phyloP scores from a whole-genome alignment of 345 rosid species.

The Euphorbia pulcherrima region DNA sequence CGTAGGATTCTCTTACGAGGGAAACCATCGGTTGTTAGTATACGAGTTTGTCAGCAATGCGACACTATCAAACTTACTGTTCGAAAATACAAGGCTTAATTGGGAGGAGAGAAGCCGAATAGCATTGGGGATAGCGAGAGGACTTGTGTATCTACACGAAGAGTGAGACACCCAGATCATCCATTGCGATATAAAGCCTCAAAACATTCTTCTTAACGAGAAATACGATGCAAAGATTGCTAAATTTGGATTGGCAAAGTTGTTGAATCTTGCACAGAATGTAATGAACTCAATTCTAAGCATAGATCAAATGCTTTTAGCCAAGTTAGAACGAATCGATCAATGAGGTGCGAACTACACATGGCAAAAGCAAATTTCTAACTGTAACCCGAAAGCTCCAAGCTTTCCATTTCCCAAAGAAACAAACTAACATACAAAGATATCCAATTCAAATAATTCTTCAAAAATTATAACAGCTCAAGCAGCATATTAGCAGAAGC shows the following conservation, averaged over 20 bases:
- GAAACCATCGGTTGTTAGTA: conserved; percentile 22
- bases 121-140: conserved; percentile 15
- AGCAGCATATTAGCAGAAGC: background rate
- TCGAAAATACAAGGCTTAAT: conserved; percentile 11
- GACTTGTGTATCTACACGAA: conserved; percentile 16
- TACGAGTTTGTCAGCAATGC: conserved; percentile 35
- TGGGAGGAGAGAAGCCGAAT: conserved; percentile 23
- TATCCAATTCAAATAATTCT: background rate
- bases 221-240: conserved; percentile 5
- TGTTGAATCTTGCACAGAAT: conserved; percentile 17
- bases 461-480: background rate
- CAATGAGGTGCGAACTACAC: too few relatives aligned
- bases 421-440: background rate
- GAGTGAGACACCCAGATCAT: conserved; percentile 13
- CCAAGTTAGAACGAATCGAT: too few relatives aligned
- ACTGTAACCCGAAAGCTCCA: background rate
- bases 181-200: conserved; percentile 20
- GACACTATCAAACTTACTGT: conserved; percentile 19
- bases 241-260: conserved; percentile 22
- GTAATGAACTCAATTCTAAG: too few relatives aligned
- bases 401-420: too few relatives aligned
- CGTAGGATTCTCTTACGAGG: conserved; percentile 34
- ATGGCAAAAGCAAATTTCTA: too few relatives aligned
- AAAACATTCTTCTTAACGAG: conserved; percentile 20
- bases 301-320: too few relatives aligned